Evolutionary conservation across 768 basidiomycete genomes (phyloP), one percentile per base, ranked within the genome.

Genomic region (Amanita exitialis): DNA sequence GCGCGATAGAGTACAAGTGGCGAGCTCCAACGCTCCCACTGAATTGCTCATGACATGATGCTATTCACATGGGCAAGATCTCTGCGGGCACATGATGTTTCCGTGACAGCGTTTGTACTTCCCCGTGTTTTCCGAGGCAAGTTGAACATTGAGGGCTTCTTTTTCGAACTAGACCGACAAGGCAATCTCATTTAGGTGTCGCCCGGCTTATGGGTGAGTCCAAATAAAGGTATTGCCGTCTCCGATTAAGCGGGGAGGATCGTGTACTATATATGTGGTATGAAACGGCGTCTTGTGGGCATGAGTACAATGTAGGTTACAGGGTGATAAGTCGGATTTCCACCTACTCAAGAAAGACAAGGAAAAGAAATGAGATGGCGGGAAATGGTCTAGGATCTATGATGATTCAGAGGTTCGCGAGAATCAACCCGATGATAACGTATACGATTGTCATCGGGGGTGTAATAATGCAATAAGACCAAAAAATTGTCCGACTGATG

Each of bases 401-500:
- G 41, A 23, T 12, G 9, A 16, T 16, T 27, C 13, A 84, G n/a
- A 79, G 58, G 56, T 77, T 79, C 1, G 81, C 69, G 9, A 88
- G 60, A 46, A 80, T 52, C 38, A 95, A 65, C 1, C 87, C 91
- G 23, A 89, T 60, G 39, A 94, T 75, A 44, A 94, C 87, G 59
- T 83, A 85, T 15, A 72, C 59, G 49, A 92, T 80, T 49, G 83
- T 90, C n/a, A 85, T 74, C 2, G 89, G 87, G 2, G 93, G 92
- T 0, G 93, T 94, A 51, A 93, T 70, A 30, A 91, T 68, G 57
- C 89, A 92, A 61, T 95, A 97, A 2, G 85, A 77, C 90, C 91
- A 93, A 63, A 92, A 92, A 53, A 97, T 90, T 0, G 94, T 97
- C 48, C 89, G 78, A 53, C 82, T 85, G 63, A 96, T 86, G 32